phyloP scores from a whole-genome alignment of 768 basidiomycete genomes.

The Pseudohyphozyma bogoriensis region DNA sequence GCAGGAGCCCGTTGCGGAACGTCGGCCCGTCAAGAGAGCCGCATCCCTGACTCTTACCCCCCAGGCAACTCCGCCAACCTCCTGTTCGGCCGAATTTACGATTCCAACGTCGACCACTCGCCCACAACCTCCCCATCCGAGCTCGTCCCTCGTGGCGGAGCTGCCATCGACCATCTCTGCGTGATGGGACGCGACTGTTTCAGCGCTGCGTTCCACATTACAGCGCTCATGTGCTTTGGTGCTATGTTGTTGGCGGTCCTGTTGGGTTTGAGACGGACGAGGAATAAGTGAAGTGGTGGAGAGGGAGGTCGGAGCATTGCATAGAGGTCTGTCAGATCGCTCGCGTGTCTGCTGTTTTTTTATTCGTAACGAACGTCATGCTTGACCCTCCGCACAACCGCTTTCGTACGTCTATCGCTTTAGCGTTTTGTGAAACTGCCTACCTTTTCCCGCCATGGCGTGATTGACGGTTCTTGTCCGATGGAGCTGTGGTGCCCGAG shows the following conservation, averaged over 20 bases:
- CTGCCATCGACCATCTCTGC: conserved; percentile 7
- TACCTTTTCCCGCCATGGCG: no score
- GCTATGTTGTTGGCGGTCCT: conserved; percentile 6
- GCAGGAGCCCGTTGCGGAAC: no score
- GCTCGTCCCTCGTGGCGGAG: background rate
- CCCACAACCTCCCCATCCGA: background rate
- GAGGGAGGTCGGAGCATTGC: no score
- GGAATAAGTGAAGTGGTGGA: no score
- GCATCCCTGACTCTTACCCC: background rate
- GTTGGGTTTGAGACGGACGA: background rate
- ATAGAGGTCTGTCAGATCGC: no score
- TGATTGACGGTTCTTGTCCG: no score
- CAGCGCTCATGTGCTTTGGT: conserved; percentile 7
- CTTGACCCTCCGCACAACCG: no score
- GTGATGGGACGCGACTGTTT: conserved; percentile 17
- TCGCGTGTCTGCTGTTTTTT: no score
- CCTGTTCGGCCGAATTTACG: conserved; percentile 9
- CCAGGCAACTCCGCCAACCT: background rate
- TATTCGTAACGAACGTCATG: no score
- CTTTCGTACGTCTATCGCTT: no score
- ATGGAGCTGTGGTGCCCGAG: no score
- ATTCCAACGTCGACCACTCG: conserved; percentile 9
- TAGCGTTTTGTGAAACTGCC: no score
- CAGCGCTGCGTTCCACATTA: conserved; percentile 9
- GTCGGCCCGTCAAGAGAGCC: background rate